phyloP scores from a whole-genome alignment of 108 stramenopile species.

The Aurantiochytrium sp. region DNA sequence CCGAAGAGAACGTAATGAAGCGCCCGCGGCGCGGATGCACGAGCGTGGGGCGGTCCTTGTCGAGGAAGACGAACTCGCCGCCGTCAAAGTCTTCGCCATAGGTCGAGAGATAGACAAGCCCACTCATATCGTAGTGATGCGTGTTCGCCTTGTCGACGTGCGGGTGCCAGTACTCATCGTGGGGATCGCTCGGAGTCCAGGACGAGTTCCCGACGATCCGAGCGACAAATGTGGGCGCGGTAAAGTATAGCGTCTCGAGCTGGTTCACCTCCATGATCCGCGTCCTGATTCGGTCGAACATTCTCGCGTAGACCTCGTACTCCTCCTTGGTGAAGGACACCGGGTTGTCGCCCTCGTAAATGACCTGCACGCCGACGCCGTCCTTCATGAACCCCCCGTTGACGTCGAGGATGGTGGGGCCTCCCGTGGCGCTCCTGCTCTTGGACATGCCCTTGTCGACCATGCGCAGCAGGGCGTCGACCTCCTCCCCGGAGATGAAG shows the following conservation, averaged over 20 bases:
- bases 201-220: conserved; percentile 31
- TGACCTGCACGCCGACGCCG: conserved; percentile 29
- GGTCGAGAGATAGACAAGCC: conserved; percentile 45
- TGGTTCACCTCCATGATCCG: neutral
- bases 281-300: conserved; percentile 17
- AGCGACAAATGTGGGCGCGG: conserved; percentile 53
- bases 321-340: conserved; percentile 1
- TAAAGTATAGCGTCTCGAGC: conserved; percentile 33
- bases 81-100: conserved; percentile 43
- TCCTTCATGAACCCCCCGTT: conserved; percentile 37
- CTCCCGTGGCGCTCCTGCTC: neutral
- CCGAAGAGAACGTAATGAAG: conserved; percentile 37
- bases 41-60: neutral
- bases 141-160: conserved; percentile 56
- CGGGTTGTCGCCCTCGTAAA: neutral
- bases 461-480: conserved; percentile 15
- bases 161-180: conserved; percentile 52
- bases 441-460: conserved; percentile 32
- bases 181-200: conserved; percentile 37
- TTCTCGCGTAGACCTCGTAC: conserved; percentile 30
- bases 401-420: conserved; percentile 46
- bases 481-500: conserved; percentile 27
- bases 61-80: conserved; percentile 39
- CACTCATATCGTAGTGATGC: conserved; percentile 49
- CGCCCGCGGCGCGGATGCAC: conserved; percentile 36